These are phyloP conservation scores for Hapsidospora chrysogenum DNA, from an alignment of 495 filamentous ascomycete species.

Conservation along the genomic window DNA sequence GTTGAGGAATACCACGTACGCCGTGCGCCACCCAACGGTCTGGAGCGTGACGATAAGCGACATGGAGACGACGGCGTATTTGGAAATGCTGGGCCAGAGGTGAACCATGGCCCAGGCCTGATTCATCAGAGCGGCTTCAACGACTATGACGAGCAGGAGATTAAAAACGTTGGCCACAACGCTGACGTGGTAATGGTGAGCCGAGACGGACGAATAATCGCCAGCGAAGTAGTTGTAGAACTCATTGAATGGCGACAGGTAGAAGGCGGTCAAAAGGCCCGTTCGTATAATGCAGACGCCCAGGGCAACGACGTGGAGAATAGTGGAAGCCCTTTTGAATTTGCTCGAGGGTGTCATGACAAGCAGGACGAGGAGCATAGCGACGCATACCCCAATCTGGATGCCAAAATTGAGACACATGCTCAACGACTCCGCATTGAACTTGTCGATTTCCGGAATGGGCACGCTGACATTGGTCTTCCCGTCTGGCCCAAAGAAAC, in stretches of 20 bases:
- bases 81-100: conserved; percentile 22
- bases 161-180: conserved; percentile 35
- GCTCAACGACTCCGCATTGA: conserved; percentile 23
- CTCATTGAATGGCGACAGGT: conserved; percentile 36
- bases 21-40: conserved; percentile 43
- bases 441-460: conserved; percentile 30
- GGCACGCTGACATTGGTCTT: conserved; percentile 27
- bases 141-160: conserved; percentile 39
- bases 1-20: conserved; percentile 37
- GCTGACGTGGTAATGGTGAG: conserved; percentile 28
- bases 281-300: conserved; percentile 42
- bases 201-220: conserved; percentile 37
- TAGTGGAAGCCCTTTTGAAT: conserved; percentile 6
- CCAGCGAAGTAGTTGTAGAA: conserved; percentile 40
- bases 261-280: conserved; percentile 40
- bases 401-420: conserved; percentile 50
- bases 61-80: conserved; percentile 23
- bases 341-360: conserved; percentile 13
- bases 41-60: conserved; percentile 36
- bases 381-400: conserved; percentile 57
- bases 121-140: conserved; percentile 52
- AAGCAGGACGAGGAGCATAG: conserved; percentile 48
- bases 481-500: conserved; percentile 33
- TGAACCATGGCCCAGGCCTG: conserved; percentile 51
- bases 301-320: conserved; percentile 12